Evolutionary conservation across 2,329 filamentous ascomycete species (phyloP).

Genomic region (Cladosporium velox): DNA sequence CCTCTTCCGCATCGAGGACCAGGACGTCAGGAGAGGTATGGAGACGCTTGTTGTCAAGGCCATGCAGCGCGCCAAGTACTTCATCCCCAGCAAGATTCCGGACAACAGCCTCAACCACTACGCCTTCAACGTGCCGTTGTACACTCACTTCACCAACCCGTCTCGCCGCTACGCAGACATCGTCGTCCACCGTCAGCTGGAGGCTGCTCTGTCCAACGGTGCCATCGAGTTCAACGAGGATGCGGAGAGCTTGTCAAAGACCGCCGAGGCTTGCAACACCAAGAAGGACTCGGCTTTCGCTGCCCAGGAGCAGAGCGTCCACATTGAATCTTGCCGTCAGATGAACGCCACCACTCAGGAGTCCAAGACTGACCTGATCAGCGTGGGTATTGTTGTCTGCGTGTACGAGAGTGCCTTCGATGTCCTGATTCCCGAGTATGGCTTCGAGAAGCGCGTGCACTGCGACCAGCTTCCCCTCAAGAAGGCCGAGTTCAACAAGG

Average conservation of each 20-base stretch:
- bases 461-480: constrained; percentile 96
- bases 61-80: constrained; percentile 96
- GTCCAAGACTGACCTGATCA: constrained; percentile 85
- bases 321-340: constrained; percentile 93
- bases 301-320: constrained; percentile 97
- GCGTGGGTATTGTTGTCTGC: constrained; percentile 91
- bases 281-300: constrained; percentile 99
- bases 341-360: constrained; percentile 93
- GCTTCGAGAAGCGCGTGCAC: constrained; percentile 98
- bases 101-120: constrained; percentile 85
- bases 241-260: constrained; percentile 84
- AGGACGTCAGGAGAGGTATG: constrained; percentile 93
- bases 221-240: constrained; percentile 86
- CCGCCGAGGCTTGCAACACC: constrained; percentile 92
- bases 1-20: constrained; percentile 87
- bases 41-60: constrained; percentile 93
- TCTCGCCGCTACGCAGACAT: constrained; percentile 94
- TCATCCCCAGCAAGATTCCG: constrained; percentile 74
- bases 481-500: constrained; percentile 99
- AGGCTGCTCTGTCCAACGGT: constrained; percentile 79
- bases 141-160: constrained; percentile 96
- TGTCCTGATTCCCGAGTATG: constrained; percentile 95
- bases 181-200: constrained; percentile 91
- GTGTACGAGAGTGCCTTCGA: constrained; percentile 99
- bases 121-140: constrained; percentile 85